These are phyloP conservation scores for Heteromeles arbutifolia DNA, from an alignment of 306 rosid genomes.

Conservation along the genomic window DNA sequence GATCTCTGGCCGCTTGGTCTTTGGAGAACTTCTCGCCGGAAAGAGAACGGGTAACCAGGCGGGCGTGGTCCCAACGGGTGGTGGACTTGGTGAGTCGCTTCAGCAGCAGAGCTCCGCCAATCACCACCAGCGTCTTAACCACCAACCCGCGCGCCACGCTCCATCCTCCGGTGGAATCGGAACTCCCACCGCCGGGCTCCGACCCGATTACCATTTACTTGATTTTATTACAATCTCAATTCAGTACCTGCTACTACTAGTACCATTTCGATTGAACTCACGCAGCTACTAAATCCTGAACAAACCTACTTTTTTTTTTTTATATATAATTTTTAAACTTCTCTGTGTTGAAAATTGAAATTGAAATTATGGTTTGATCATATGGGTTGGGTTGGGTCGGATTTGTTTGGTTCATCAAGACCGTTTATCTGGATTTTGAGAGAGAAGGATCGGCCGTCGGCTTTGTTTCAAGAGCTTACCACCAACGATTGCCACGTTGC, in stretches of 20 bases:
- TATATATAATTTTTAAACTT: neutral
- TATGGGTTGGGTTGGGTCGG: neutral
- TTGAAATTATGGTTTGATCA: neutral
- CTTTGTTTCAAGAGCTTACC: too few species aligned
- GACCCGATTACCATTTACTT: constrained; percentile 42
- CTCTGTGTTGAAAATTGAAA: neutral
- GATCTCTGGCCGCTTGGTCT: constrained; percentile 91
- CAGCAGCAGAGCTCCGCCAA: constrained; percentile 84
- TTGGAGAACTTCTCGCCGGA: constrained; percentile 86
- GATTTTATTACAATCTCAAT: neutral
- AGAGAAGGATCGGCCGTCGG: too few species aligned
- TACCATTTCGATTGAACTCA: neutral
- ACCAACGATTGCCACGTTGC: too few species aligned
- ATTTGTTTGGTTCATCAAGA: neutral
- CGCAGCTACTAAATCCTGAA: neutral
- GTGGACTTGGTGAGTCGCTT: constrained; percentile 93
- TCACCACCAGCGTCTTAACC: constrained; percentile 53
- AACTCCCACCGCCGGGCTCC: constrained; percentile 14
- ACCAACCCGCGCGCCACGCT: constrained; percentile 63
- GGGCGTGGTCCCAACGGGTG: constrained; percentile 97
- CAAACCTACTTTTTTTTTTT: neutral
- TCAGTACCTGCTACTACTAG: neutral
- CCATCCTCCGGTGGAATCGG: constrained; percentile 38
- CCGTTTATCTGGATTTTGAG: neutral
- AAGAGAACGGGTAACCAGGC: constrained; percentile 68